These are phyloP conservation scores for Linum lewisii DNA, from an alignment of 345 rosid species.

Conservation along the genomic window DNA sequence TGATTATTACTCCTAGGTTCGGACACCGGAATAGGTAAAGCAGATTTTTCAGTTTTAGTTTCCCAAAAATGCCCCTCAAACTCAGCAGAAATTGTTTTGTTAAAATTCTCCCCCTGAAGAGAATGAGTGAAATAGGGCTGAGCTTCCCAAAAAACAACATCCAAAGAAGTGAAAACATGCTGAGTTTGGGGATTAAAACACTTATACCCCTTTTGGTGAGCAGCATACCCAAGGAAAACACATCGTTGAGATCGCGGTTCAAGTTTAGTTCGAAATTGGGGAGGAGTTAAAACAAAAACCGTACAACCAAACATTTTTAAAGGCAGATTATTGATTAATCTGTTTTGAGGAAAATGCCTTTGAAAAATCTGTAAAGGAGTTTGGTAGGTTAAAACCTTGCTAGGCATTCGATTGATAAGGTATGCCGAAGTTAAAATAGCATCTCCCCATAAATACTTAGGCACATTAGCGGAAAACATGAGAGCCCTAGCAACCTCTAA, in stretches of 20 bases:
- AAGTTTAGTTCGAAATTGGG: neutral
- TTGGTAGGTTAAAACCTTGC: neutral
- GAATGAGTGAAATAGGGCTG: neutral
- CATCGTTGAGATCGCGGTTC: neutral
- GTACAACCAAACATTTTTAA: neutral
- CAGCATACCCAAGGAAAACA: neutral
- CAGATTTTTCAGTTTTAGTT: no score
- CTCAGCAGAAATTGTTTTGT: neutral
- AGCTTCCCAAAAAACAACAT: neutral
- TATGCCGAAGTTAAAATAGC: neutral
- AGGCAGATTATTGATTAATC: neutral
- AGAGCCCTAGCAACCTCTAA: neutral
- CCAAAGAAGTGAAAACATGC: neutral
- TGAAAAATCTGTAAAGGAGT: neutral
- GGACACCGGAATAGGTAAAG: no score
- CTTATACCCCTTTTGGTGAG: neutral
- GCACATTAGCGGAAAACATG: neutral
- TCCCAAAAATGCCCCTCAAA: no score
- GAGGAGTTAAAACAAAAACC: neutral
- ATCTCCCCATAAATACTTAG: neutral
- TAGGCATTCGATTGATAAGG: neutral
- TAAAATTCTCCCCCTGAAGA: neutral
- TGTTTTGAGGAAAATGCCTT: neutral
- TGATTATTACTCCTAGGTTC: no score
- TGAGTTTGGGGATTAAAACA: neutral